Base-by-base conservation (phyloP, 148 eudicot species). In the Agrostemma githago region DNA sequence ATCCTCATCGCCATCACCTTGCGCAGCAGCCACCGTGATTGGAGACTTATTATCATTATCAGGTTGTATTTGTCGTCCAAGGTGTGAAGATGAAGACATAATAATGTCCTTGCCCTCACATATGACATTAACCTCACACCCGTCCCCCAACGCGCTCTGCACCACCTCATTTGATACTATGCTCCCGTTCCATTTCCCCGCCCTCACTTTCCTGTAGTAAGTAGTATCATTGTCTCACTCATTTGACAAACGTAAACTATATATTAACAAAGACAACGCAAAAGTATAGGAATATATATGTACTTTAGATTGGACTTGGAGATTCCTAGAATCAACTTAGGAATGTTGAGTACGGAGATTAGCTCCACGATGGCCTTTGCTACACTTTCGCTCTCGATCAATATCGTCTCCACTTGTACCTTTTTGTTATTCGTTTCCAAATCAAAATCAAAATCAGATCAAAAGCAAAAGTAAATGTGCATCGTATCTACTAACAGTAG, bases 391-490 rank as follows among this genome's bases (percentile, higher is more conserved):
- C 93, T 87, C 79, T 94, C 97, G 2, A 91, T 83, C 38, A 91
- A 80, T 74, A 94, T 82, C n/a, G 98, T 94, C 64, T 94, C 98
- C 53, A 84, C 98, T 75, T 87, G 87, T 56, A 89, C 92, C 95
- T 91, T 78, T 40, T 37, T 48, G 20, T 48, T 19, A 67, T 63
- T 53, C 38, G 63, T 64, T 70, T 11, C 48, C n/a, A 17, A 75
- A 7, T 2, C 62, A 72, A 12, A 10, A 42, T 26, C 34, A 26
- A 26, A 26, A 26, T 26, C 34, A 26, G 1, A 26, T 26, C 34
- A 26, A 26, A 26, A 26, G 0, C 34, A 26, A 26, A 26, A 26
- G 34, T 1, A 26, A 26, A 26, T 26, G 34, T 26, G 34, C 34
- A 26, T 26, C 34, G 34, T 1, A 26, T 26, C 34, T 26, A 26